Base-by-base conservation (phyloP, 768 basidiomycete genomes). In the Guyanaporus albipodus region DNA sequence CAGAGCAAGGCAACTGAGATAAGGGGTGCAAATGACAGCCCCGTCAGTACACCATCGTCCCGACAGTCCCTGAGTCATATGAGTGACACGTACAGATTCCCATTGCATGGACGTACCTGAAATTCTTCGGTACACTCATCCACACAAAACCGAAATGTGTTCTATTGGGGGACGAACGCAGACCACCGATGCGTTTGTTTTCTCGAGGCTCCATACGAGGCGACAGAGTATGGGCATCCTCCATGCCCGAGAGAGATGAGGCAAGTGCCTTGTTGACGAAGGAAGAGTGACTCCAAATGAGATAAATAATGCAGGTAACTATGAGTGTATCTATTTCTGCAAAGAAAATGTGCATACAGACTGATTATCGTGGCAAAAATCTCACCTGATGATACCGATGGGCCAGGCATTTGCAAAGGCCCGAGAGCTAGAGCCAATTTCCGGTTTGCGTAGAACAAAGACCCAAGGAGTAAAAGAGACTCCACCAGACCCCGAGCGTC, bases 41-140 rank as follows among this genome's bases (percentile, higher is more conserved):
- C 91, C 34, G 86, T 91, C 48, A 89, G 68, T 19, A 85, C 80
- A 12, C 94, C 94, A 63, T 96, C 92, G 61, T 95, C 93, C 11
- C 76, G 67, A 38, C 84, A 86, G 46, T 87, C 80, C 61, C 91
- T 92, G 50, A 54, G 32, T 41, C 44, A 52, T 47, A 38, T 53
- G 38, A 64, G 48, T n/a, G 44, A 44, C 9, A 28, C 33, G 33
- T 15, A 42, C 1, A 42, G 12, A 42, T 37, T 36, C 17, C 23
- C 23, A 24, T 23, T n/a, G 35, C 28, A 26, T 34, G 40, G 32
- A 58, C 70, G 33, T 53, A 85, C 87, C 89, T 75, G 60, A 88
- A 92, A 59, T 92, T 90, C 66, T 90, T 89, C 0, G 87, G 85
- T 5, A 90, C 87, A 14, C 89, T 86, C 90, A 92, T 91, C 88